phyloP scores from a whole-genome alignment of 805 yeast genomes.

The Kodamaea kakaduensis region DNA sequence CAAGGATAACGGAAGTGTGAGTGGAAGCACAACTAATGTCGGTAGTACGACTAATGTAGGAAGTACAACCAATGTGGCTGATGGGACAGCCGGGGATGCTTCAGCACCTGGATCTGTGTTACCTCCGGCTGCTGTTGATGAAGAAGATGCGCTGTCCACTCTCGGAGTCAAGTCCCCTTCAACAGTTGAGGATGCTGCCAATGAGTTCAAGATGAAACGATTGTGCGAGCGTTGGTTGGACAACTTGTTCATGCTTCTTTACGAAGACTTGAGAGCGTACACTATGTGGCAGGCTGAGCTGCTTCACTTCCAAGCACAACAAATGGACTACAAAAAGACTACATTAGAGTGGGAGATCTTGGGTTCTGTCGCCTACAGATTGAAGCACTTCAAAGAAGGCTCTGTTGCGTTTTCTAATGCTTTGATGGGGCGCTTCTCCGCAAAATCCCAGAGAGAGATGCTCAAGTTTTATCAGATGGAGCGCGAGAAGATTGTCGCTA shows the following conservation, averaged over 20 bases:
- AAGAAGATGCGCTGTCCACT: conserved; percentile 34
- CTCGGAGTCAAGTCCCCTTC: conserved; percentile 36
- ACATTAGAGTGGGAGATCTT: conserved; percentile 90
- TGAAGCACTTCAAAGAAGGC: conserved; percentile 86
- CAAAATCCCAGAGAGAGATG: conserved; percentile 71
- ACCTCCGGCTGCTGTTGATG: conserved; percentile 7
- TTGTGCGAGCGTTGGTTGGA: conserved; percentile 74
- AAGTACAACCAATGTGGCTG: background rate
- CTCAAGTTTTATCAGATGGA: conserved; percentile 61
- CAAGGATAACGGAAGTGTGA: conserved; percentile 1
- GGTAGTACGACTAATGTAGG: background rate
- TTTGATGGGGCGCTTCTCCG: conserved; percentile 70
- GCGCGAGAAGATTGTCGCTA: conserved; percentile 31
- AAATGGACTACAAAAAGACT: conserved; percentile 68
- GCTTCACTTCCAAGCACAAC: conserved; percentile 85
- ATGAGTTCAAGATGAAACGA: conserved; percentile 58
- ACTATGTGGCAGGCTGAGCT: conserved; percentile 93
- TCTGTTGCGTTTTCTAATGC: conserved; percentile 77
- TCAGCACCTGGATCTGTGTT: too few species aligned
- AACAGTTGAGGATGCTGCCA: conserved; percentile 17
- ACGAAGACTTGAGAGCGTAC: conserved; percentile 73
- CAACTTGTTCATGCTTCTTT: conserved; percentile 61
- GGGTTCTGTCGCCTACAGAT: conserved; percentile 79
- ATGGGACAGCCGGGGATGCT: background rate
- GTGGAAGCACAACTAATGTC: background rate